Conservation (phyloP, 1,284 basidiomycete species). For the Omphalotus olearius region DNA sequence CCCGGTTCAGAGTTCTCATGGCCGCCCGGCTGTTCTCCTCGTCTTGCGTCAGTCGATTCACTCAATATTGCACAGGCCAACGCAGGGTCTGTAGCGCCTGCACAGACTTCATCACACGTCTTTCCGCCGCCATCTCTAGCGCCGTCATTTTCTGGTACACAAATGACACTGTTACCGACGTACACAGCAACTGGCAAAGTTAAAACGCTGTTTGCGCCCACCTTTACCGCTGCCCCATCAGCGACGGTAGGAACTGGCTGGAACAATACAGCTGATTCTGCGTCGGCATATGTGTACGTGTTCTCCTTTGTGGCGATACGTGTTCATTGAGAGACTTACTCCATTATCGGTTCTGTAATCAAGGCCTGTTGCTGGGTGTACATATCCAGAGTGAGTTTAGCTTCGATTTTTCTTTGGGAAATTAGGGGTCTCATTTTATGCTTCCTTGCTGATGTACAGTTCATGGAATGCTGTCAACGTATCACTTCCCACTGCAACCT, state of each 20-base stretch:
- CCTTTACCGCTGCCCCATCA: conserved; percentile 45
- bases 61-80: conserved; percentile 21
- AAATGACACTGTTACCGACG: conserved; percentile 43
- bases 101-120: conserved; percentile 27
- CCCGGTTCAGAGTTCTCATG: too few species aligned
- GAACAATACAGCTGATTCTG: conserved; percentile 54
- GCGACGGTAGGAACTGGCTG: conserved; percentile 43
- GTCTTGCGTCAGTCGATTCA: conserved; percentile 30
- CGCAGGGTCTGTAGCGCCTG: conserved; percentile 33
- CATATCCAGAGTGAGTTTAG: conserved; percentile 38
- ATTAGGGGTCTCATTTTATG: conserved; percentile 2
- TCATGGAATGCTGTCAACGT: conserved; percentile 15
- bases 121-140: conserved; percentile 41
- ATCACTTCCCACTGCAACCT: conserved; percentile 12
- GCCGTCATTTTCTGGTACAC: conserved; percentile 35
- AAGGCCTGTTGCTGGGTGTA: conserved; percentile 36
- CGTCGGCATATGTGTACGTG: conserved; percentile 36
- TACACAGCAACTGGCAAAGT: conserved; percentile 64
- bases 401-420: conserved; percentile 9
- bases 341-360: neutral
- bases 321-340: neutral
- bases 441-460: conserved; percentile 2
- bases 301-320: neutral
- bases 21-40: too few species aligned
- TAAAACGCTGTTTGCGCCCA: conserved; percentile 37